Evolutionary conservation across 2,329 filamentous ascomycete genomes (phyloP).

Genomic region (Zopfia rhizophila): DNA sequence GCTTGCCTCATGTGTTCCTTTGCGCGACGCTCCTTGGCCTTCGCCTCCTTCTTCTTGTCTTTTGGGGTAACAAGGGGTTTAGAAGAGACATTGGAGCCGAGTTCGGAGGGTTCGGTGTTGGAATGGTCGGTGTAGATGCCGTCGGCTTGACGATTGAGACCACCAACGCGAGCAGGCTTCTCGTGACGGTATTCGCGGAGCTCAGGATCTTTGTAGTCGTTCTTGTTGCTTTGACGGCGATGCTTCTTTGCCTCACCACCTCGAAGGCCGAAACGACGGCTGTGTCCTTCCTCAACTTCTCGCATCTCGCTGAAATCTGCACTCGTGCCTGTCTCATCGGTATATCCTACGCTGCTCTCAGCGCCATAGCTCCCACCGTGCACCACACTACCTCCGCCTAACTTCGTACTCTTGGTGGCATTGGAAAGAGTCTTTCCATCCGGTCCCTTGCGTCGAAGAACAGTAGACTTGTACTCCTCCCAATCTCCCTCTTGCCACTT

Average conservation of each 20-base stretch:
- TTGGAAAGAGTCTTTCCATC: conserved; percentile 87
- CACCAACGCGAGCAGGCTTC: conserved; percentile 85
- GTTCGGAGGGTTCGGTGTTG: conserved; percentile 71
- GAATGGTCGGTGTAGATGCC: conserved; percentile 83
- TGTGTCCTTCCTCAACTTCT: conserved; percentile 54
- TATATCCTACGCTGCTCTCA: conserved; percentile 53
- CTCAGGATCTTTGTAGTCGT: conserved; percentile 65
- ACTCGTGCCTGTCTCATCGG: conserved; percentile 58
- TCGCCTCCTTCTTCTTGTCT: conserved; percentile 52
- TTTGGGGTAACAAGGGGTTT: conserved; percentile 58
- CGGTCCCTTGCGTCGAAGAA: conserved; percentile 86
- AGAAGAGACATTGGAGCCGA: conserved; percentile 58
- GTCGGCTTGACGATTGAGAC: conserved; percentile 84
- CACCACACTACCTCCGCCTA: conserved; percentile 86
- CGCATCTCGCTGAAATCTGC: conserved; percentile 55
- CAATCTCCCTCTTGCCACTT: conserved; percentile 86
- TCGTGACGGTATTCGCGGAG: conserved; percentile 88
- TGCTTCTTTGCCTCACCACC: conserved; percentile 63
- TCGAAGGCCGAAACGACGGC: conserved; percentile 54
- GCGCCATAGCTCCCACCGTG: conserved; percentile 67
- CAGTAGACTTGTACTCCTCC: conserved; percentile 98
- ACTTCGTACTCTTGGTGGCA: conserved; percentile 81
- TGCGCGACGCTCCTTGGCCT: conserved; percentile 49
- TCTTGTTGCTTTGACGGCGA: conserved; percentile 63
- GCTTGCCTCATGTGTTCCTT: conserved; percentile 65